phyloP scores from a whole-genome alignment of 305 asterid genomes.

The Fraxinus sp. region DNA sequence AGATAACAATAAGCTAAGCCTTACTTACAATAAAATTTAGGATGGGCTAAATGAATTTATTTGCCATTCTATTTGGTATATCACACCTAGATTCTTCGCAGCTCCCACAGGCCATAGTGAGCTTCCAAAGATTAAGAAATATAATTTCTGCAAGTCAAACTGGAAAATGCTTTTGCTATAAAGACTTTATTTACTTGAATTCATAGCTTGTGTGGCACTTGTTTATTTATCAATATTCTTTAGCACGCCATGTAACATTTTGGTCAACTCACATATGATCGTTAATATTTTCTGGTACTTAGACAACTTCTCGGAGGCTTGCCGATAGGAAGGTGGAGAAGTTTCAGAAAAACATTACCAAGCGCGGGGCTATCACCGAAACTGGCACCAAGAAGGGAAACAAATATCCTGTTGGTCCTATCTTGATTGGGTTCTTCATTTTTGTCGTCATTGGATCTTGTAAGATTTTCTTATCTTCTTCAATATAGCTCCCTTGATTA shows the following conservation, averaged over 20 bases:
- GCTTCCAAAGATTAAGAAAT: background rate
- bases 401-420: conserved; percentile 77
- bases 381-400: conserved; percentile 70
- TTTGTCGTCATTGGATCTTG: conserved; percentile 92
- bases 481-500: background rate
- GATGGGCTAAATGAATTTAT: background rate
- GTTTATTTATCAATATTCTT: background rate
- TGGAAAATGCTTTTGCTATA: background rate
- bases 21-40: background rate
- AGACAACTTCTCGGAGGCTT: conserved; percentile 89
- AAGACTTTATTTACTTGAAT: background rate
- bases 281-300: background rate
- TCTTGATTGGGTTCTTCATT: conserved; percentile 79
- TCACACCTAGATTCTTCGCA: background rate
- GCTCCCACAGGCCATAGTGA: background rate
- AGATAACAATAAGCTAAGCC: background rate
- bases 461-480: conserved; percentile 32
- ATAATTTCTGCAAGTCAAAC: background rate
- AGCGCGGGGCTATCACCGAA: conserved; percentile 71
- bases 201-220: background rate
- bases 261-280: background rate
- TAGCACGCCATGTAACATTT: background rate
- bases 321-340: conserved; percentile 80
- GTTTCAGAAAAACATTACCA: conserved; percentile 83
- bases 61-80: background rate